Evolutionary conservation across 2,329 filamentous ascomycete species (phyloP), one percentile per base, ranked within the genome.

Genomic region (Lecanosticta acicola): DNA sequence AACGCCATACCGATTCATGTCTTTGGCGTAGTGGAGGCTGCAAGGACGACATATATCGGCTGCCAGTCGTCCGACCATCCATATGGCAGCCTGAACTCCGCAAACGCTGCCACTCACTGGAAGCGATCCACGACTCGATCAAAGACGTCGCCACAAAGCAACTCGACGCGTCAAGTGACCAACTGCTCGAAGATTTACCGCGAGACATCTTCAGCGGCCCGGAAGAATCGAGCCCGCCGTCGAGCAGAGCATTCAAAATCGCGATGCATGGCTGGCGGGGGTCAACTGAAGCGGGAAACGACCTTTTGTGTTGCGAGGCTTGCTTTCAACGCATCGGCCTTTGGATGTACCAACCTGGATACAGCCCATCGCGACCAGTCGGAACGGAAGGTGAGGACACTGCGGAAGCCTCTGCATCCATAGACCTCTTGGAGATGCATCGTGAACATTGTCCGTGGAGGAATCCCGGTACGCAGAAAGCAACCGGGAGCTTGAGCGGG

Each of bases 21-120:
- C 73, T 93, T 14, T 98, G 91, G 93, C 80, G 81, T 58, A 85
- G 81, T 63, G 81, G 81, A 49, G 89, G 88, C n/a, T 96, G 90
- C 64, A 89, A 94, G 67, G 82, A 77, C 51, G 79, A 81, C 32
- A 84, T 84, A 34, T 82, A 84, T 57, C 78, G 80, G 43, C 69
- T 85, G 10, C 69, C 64, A 41, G 58, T 74, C 34, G 66, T 66
- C 7, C 56, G 60, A n/a, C 59, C 61, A 1, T 66, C 41, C 1
- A 46, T 63, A 11, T 66, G 61, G 56, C 64, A 71, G 26, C 48
- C 58, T 21, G 56, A 59, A 35, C 29, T 72, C 29, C 54, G 53
- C 4, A 51, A 55, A 20, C 52, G 59, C 11, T 63, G 56, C 24
- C 45, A 46, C 13, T 60, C 59, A 3, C 46, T 65, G 11, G 46